Evolutionary conservation across 2,329 filamentous ascomycete genomes (phyloP), one percentile per base, ranked within the genome.

Genomic region (Calonectria hawksworthii): DNA sequence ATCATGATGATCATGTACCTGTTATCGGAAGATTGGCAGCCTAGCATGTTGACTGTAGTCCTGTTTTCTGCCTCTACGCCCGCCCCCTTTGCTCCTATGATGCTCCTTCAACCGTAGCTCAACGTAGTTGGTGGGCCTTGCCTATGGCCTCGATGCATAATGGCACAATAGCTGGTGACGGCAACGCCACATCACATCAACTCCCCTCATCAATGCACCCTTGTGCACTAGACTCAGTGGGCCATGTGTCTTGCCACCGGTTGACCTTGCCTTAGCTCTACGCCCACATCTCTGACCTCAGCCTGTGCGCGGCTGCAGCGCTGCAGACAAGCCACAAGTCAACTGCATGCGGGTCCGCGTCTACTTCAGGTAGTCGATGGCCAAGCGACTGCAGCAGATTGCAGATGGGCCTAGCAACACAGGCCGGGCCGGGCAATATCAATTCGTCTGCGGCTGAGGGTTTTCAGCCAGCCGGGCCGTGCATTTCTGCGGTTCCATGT

Each of bases 281-380:
- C 28, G 52, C 28, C 66, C 54, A n/a, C 64, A 41, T 65, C 38
- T 59, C 65, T 67, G 51, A 30, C 64, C 59, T 65, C 70, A 52
- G 64, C 44, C 51, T 54, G 56, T 73, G 64, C 65, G 54, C 70
- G 68, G 69, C 70, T 71, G 64, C 54, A 75, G 56, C 66, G 73
- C 38, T 71, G 73, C 52, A 68, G 68, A 71, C 68, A 71, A 70
- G 67, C 66, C 64, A 73, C 70, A 52, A 70, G 28, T 16, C 66
- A 32, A 34, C 63, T 54, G 72, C 59, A 50, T 72, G 68, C 74
- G 68, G 72, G 72, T 36, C 74, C 34, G 56, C 50, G 64, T 76
- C 64, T 56, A 23, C 47, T 59, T 47, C 50, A 67, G 38, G 30
- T 32, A 59, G 32, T 38, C 41, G 41, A 61, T 73, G 38, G 41